phyloP scores from a whole-genome alignment of 1,139 yeast genomes.

The Diutina pseudorugosa region DNA sequence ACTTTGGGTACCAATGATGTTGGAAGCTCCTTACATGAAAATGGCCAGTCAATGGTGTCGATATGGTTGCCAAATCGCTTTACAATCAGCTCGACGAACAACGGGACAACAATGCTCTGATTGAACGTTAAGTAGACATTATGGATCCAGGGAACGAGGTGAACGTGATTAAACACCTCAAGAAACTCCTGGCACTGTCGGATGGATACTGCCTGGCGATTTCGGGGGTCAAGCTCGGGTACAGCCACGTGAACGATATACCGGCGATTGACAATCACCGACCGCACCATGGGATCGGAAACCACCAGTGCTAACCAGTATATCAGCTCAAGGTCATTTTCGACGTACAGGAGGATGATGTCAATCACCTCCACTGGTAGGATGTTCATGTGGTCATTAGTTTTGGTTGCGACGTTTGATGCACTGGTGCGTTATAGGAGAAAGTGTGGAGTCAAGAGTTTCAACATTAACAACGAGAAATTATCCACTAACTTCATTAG shows the following conservation, averaged over 20 bases:
- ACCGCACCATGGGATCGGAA: neutral
- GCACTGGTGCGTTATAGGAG: neutral
- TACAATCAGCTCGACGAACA: neutral
- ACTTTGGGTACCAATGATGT: neutral
- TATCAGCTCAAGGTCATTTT: neutral
- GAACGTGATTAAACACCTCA: neutral
- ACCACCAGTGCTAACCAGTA: neutral
- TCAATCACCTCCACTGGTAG: neutral
- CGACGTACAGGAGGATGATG: neutral
- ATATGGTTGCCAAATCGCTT: neutral
- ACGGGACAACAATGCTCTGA: neutral
- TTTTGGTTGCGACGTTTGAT: neutral
- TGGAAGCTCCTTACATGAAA: neutral
- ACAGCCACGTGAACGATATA: neutral
- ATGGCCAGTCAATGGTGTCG: neutral
- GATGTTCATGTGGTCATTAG: neutral
- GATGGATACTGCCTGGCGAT: neutral
- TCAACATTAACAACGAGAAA: no score
- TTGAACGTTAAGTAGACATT: neutral
- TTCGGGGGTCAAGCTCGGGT: neutral
- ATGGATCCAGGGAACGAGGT: neutral
- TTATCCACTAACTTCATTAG: no score
- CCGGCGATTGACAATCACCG: neutral
- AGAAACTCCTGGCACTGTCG: neutral
- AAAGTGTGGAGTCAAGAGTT: no score